phyloP scores from a whole-genome alignment of 805 yeast species.

The Hyphopichia homilentoma region DNA sequence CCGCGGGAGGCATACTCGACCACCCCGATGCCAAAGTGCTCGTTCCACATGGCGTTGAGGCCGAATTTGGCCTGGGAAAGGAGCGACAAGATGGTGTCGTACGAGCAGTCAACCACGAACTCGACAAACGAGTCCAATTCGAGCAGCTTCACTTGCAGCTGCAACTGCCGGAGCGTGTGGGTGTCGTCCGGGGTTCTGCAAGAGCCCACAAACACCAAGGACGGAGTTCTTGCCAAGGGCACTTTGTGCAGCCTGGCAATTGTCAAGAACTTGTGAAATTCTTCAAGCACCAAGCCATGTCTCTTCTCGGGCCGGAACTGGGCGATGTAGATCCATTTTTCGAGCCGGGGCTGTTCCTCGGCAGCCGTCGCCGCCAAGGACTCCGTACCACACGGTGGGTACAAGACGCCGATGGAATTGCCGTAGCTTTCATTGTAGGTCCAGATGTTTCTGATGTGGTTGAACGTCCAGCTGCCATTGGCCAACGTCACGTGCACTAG shows the following conservation, averaged over 20 bases:
- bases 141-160: constrained; percentile 31
- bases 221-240: constrained; percentile 37
- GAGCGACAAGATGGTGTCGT: constrained; percentile 53
- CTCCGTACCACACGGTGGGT: constrained; percentile 89
- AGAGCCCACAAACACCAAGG: constrained; percentile 76
- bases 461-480: constrained; percentile 89
- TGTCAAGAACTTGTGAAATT: constrained; percentile 55
- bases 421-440: constrained; percentile 23
- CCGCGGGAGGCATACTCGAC: constrained; percentile 91
- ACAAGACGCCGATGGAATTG: constrained; percentile 47
- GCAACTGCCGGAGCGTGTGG: constrained; percentile 49
- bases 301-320: constrained; percentile 96
- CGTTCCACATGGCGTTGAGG: constrained; percentile 98
- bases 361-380: constrained; percentile 18
- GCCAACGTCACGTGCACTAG: constrained; percentile 64
- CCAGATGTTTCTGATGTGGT: constrained; percentile 73
- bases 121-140: constrained; percentile 35
- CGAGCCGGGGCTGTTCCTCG: constrained; percentile 27
- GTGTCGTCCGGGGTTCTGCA: constrained; percentile 71
- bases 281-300: constrained; percentile 63
- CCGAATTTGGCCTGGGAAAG: constrained; percentile 66
- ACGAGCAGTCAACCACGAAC: constrained; percentile 73
- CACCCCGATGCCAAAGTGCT: constrained; percentile 96
- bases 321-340: constrained; percentile 61
- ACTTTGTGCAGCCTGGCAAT: constrained; percentile 12